These are phyloP conservation scores for Capronia epimyces DNA, from an alignment of 2,329 filamentous ascomycete species.

Conservation along the genomic window DNA sequence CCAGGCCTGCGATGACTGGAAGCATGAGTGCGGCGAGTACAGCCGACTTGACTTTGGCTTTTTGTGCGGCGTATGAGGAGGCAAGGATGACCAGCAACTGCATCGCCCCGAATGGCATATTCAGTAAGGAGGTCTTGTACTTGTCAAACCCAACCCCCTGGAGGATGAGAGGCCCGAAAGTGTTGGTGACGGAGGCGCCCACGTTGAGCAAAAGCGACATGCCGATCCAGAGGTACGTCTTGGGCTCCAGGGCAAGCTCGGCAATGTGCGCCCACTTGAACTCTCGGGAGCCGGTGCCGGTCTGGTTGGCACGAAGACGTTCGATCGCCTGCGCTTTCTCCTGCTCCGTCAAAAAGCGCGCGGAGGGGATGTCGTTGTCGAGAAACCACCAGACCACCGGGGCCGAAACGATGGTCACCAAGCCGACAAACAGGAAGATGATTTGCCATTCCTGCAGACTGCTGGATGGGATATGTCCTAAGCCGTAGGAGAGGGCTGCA, in stretches of 20 bases:
- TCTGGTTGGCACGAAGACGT: constrained; percentile 48
- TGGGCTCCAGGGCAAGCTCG: constrained; percentile 42
- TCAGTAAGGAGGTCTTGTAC: constrained; percentile 55
- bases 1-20: constrained; percentile 55
- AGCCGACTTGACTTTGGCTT: constrained; percentile 52
- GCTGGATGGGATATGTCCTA: constrained; percentile 49
- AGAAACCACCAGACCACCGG: constrained; percentile 57
- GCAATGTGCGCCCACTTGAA: constrained; percentile 44
- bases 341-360: constrained; percentile 45
- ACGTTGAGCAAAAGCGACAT: constrained; percentile 60
- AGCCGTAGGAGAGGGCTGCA: constrained; percentile 51
- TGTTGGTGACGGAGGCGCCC: constrained; percentile 59
- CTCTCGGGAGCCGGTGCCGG: constrained; percentile 42
- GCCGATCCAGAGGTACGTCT: constrained; percentile 55
- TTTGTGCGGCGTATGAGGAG: constrained; percentile 55
- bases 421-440: constrained; percentile 58
- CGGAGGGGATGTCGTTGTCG: constrained; percentile 54
- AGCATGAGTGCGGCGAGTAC: constrained; percentile 52
- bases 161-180: constrained; percentile 61
- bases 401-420: constrained; percentile 54
- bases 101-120: constrained; percentile 61
- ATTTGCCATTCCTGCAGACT: constrained; percentile 49
- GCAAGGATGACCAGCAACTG: constrained; percentile 57
- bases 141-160: constrained; percentile 56
- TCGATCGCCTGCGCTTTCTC: constrained; percentile 46